Evolutionary conservation across 352 stramenopile species (phyloP), one percentile per base, ranked within the genome.

Genomic region (Pythium dissimile): DNA sequence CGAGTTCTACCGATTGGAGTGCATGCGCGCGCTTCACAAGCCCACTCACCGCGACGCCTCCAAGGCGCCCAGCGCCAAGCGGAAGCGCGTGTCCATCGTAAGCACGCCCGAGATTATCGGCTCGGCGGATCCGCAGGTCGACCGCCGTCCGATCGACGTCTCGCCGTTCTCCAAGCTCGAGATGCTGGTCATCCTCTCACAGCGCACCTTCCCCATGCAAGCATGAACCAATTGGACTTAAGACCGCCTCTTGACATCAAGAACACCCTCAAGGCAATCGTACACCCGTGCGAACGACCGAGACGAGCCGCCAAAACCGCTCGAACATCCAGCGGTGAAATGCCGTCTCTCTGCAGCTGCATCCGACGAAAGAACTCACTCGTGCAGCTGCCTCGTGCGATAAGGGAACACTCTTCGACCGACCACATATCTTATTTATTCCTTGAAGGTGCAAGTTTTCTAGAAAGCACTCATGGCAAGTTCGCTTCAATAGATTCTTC

Each of bases 1-100:
- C 30, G 82, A 92, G 69, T 92, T 84, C 71, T 92, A 92, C 68
- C 79, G 82, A 55, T 79, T 88, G 50, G 82, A 89, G 62, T 92
- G 82, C 46, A 73, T 92, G 42, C 79, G 79, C 48, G 70, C 82
- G 41, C 70, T 92, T 53, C 89, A 92, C 71, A 75, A 73, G 59
- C 52, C 45, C 27, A 45, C 24, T n/a, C 16, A 28, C 10, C 11
- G 16, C 34, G 27, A 43, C 10, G 16, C 31, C 4, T 1, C 24
- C 11, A 18, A 26, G 16, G 37, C 47, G 2, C 7, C 16, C 10
- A 20, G 21, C 2, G 32, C 43, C 23, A 62, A 63, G 53, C 54
- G 54, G 62, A 89, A 92, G 67, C 74, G 80, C 61, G 84, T 93
- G 30, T 87, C 81, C 20, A 89, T 93, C 55, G 75, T 75, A 32